Percentiles rank a stretch among this genome's conserved stretches.
phyloP scores from a whole-genome alignment of 139 green algal species.

The Mesostigma viride region DNA sequence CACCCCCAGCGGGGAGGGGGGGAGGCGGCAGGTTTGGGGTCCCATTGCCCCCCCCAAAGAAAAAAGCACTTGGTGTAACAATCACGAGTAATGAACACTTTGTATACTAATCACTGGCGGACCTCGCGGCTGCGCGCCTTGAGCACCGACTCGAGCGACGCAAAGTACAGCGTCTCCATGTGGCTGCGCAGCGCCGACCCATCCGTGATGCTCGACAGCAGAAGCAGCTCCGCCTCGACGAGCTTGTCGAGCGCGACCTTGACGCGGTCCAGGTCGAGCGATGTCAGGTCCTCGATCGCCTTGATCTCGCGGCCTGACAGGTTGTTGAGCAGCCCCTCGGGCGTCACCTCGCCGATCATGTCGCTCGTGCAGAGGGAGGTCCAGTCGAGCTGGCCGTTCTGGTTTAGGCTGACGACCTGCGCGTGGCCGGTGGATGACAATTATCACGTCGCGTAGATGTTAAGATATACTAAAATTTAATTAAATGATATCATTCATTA shows the following conservation, averaged over 20 bases:
- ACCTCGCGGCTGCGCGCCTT: no score
- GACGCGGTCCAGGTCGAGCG: background rate
- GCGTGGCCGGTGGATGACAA: no score
- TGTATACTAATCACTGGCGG: no score
- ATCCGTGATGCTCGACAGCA: slow-evolving; percentile 6
- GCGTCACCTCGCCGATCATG: background rate
- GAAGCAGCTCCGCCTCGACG: background rate
- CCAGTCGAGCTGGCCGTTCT: background rate
- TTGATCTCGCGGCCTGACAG: background rate
- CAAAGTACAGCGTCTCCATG: slow-evolving; percentile 23
- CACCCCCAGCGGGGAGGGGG: no score
- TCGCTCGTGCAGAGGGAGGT: background rate
- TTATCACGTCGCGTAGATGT: no score
- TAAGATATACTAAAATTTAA: no score
- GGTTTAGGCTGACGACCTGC: slow-evolving; percentile 2
- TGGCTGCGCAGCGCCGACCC: slow-evolving; percentile 1
- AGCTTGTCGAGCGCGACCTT: slow-evolving; percentile 2
- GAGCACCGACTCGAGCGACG: no score
- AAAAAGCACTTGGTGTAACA: no score
- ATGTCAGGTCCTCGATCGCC: background rate
- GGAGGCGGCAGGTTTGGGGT: no score
- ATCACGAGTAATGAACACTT: no score
- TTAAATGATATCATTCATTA: no score
- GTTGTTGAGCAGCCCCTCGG: background rate
- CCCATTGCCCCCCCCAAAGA: no score